Percentiles rank a stretch among this genome's conserved stretches.
Conservation (phyloP, 129 eudicot genomes). For the Pseudognaphalium luteoalbum region DNA sequence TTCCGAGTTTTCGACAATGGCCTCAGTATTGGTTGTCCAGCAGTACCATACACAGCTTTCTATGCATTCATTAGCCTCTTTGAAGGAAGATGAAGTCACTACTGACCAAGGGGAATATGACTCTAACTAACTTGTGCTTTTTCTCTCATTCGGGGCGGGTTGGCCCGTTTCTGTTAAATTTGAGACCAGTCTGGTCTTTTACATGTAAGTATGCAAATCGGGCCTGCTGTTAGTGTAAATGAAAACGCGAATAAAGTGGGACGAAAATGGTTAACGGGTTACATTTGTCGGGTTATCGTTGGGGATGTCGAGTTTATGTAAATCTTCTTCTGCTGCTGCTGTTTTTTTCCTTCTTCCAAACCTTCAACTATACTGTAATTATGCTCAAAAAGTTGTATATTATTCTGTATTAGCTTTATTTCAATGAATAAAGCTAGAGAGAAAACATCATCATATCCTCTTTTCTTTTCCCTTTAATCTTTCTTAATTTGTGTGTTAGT, state of each 20-base stretch:
- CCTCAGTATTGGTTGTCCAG: constrained; percentile 81
- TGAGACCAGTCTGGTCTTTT: background rate
- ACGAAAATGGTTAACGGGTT: constrained; percentile 10
- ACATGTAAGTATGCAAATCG: background rate
- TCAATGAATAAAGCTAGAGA: background rate
- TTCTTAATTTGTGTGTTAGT: background rate
- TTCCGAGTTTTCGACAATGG: constrained; percentile 40
- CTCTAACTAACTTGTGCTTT: constrained; percentile 26
- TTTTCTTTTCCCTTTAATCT: background rate
- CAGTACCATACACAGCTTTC: constrained; percentile 60
- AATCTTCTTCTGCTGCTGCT: background rate
- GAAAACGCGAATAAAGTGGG: constrained; percentile 16
- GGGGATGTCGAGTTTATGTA: constrained; percentile 16
- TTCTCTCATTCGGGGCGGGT: background rate
- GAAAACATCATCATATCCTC: background rate
- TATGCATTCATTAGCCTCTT: constrained; percentile 49
- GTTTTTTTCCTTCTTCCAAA: background rate
- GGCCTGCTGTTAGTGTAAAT: background rate
- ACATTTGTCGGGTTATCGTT: background rate
- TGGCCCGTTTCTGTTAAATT: background rate
- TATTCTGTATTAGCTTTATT: constrained; percentile 11
- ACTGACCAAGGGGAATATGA: constrained; percentile 48
- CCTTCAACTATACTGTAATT: constrained; percentile 17
- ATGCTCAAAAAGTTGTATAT: constrained; percentile 22
- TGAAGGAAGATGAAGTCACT: constrained; percentile 39